Evolutionary conservation across 2,329 filamentous ascomycete genomes (phyloP), one percentile per base, ranked within the genome.

Genomic region (Nigrograna mackinnonii): DNA sequence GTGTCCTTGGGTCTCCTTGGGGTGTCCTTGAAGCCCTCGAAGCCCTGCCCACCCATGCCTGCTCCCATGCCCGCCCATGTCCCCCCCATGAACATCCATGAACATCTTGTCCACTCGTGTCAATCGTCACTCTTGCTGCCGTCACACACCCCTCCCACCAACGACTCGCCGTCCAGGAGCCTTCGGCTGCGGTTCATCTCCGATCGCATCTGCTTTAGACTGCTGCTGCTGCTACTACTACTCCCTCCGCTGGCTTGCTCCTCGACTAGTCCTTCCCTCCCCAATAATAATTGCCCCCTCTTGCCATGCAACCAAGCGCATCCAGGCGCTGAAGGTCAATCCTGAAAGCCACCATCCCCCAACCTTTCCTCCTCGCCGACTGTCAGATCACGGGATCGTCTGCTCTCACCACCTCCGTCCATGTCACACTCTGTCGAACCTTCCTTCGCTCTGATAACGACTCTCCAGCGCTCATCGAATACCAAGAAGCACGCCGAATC

Each of bases 181-280:
- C 44, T 39, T 46, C 28, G 39, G 32, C 37, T 41, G 50, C 46
- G 49, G 48, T 45, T 50, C 54, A 68, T 69, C 63, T 69, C 66
- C 66, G 66, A 68, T 68, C 64, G 57, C 58, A 62, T 47, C 43
- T 66, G 40, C 58, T 57, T 48, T 55, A 50, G 43, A 46, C 38
- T 54, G 47, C 50, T 55, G 48, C 52, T 49, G 19, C 47, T 52
- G 43, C 52, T 56, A 32, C 21, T n/a, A n/a, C n/a, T n/a, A n/a
- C n/a, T n/a, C n/a, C n/a, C n/a, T n/a, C n/a, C n/a, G n/a, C n/a
- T n/a, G n/a, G n/a, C n/a, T n/a, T n/a, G n/a, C n/a, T n/a, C n/a
- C n/a, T n/a, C n/a, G n/a, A n/a, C n/a, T n/a, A n/a, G n/a, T n/a
- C n/a, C n/a, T n/a, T n/a, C n/a, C n/a, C n/a, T n/a, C n/a, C n/a